These are phyloP conservation scores for Metschnikowia proteae DNA, from an alignment of 805 yeast genomes.

Conservation along the genomic window DNA sequence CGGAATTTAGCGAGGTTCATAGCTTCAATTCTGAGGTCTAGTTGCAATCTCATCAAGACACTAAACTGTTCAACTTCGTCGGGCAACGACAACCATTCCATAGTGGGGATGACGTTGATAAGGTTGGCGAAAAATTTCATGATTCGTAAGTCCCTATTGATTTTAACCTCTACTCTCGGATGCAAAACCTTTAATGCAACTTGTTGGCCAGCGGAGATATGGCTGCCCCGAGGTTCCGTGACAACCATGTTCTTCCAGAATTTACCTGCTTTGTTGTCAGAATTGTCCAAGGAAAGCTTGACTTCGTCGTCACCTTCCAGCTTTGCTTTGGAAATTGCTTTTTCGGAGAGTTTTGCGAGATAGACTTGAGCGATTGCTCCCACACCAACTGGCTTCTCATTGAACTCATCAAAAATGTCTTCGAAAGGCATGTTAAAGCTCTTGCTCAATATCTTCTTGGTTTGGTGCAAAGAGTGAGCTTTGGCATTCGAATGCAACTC, in stretches of 20 bases:
- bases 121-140: slow-evolving; percentile 76
- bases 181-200: slow-evolving; percentile 93
- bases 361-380: slow-evolving; percentile 99
- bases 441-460: slow-evolving; percentile 53
- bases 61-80: slow-evolving; percentile 90
- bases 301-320: slow-evolving; percentile 22
- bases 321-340: slow-evolving; percentile 37
- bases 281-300: slow-evolving; percentile 14
- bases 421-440: slow-evolving; percentile 63
- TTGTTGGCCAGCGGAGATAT: slow-evolving; percentile 42
- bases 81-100: slow-evolving; percentile 97
- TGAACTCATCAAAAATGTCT: slow-evolving; percentile 77
- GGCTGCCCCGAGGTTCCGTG: slow-evolving; percentile 29
- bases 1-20: slow-evolving; percentile 70
- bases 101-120: slow-evolving; percentile 76
- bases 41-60: slow-evolving; percentile 78
- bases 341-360: slow-evolving; percentile 56
- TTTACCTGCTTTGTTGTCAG: slow-evolving; percentile 10
- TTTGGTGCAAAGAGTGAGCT: slow-evolving; percentile 61
- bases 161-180: slow-evolving; percentile 71
- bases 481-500: slow-evolving; percentile 79
- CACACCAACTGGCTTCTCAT: slow-evolving; percentile 80
- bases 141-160: slow-evolving; percentile 76
- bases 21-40: slow-evolving; percentile 88
- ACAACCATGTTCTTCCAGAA: slow-evolving; percentile 33